A percentile compares a stretch with the other conserved stretches of the same genome.
These are phyloP conservation scores for Auricularia sp. DNA, from an alignment of 768 basidiomycete species.

Conservation along the genomic window DNA sequence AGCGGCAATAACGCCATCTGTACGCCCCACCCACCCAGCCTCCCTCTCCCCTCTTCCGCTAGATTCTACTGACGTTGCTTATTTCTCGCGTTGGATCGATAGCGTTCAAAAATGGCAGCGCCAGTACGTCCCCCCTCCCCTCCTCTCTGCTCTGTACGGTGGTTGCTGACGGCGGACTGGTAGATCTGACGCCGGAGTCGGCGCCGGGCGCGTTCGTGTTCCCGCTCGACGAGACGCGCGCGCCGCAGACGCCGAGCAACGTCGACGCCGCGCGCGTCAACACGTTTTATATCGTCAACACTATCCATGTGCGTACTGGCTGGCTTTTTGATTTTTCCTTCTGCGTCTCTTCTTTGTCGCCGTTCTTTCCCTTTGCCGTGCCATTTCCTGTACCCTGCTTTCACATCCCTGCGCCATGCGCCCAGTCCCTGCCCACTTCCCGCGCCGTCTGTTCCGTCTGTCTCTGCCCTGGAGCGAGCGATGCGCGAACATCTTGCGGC, in stretches of 20 bases:
- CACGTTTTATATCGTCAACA: slow-evolving; percentile 53
- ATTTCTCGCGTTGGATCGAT: too few species aligned
- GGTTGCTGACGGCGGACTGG: not conserved
- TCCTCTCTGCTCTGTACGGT: not conserved
- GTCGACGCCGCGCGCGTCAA: slow-evolving; percentile 35
- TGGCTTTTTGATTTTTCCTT: not conserved
- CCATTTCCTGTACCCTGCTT: too few species aligned
- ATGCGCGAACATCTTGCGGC: too few species aligned
- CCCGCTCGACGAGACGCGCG: slow-evolving; percentile 22
- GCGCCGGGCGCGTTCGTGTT: slow-evolving; percentile 30
- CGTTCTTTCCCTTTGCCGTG: too few species aligned
- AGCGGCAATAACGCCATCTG: not conserved
- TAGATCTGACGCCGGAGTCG: slow-evolving; percentile 27
- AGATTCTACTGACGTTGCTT: not conserved
- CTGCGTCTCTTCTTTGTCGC: not conserved
- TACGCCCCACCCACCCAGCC: not conserved
- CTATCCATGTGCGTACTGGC: slow-evolving; percentile 31
- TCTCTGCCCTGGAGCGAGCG: too few species aligned
- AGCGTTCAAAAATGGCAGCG: not conserved
- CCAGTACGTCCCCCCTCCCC: not conserved
- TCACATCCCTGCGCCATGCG: too few species aligned
- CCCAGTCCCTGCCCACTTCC: too few species aligned
- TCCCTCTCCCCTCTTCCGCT: not conserved
- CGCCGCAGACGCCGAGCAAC: slow-evolving; percentile 35
- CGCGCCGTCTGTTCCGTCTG: too few species aligned